Evolutionary conservation across 2,329 filamentous ascomycete genomes (phyloP).

Genomic region (Fusarium aywerte): DNA sequence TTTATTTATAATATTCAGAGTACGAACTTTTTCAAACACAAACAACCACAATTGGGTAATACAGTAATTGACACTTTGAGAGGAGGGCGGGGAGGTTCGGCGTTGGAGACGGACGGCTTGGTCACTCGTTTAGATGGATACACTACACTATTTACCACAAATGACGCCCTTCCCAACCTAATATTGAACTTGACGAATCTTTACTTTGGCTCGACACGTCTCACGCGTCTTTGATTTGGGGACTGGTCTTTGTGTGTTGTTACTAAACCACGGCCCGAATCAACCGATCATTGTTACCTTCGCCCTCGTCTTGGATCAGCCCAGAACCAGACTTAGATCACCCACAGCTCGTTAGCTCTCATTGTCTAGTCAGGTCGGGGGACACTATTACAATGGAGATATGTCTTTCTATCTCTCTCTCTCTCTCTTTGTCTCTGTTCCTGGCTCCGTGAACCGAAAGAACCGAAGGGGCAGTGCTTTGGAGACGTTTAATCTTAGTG

Average conservation of each 20-base stretch:
- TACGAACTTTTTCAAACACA: conserved; percentile 13
- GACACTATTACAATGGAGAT: conserved; percentile 24
- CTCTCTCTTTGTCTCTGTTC: no score
- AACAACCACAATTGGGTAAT: conserved; percentile 43
- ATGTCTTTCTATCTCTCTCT: conserved; percentile 4
- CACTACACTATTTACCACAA: conserved; percentile 4
- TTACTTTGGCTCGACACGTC: conserved; percentile 27
- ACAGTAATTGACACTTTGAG: conserved; percentile 40
- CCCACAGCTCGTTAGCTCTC: conserved; percentile 15
- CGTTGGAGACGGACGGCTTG: conserved; percentile 48
- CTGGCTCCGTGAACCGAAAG: neutral
- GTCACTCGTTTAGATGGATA: conserved; percentile 46
- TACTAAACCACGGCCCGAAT: conserved; percentile 23
- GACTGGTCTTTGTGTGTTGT: conserved; percentile 1
- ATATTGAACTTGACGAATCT: conserved; percentile 11
- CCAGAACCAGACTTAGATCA: neutral
- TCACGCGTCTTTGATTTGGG: conserved; percentile 16
- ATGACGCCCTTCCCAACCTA: conserved; percentile 37
- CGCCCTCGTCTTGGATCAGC: conserved; percentile 15
- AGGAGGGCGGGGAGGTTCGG: conserved; percentile 36
- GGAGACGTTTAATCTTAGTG: neutral
- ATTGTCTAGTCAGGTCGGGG: conserved; percentile 19
- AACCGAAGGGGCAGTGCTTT: conserved; percentile 8
- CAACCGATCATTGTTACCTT: conserved; percentile 24
- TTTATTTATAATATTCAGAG: conserved; percentile 31